A percentile compares a stretch with the other conserved stretches of the same genome.
phyloP scores from a whole-genome alignment of 345 rosid genomes.

The Eucalyptus regnans region DNA sequence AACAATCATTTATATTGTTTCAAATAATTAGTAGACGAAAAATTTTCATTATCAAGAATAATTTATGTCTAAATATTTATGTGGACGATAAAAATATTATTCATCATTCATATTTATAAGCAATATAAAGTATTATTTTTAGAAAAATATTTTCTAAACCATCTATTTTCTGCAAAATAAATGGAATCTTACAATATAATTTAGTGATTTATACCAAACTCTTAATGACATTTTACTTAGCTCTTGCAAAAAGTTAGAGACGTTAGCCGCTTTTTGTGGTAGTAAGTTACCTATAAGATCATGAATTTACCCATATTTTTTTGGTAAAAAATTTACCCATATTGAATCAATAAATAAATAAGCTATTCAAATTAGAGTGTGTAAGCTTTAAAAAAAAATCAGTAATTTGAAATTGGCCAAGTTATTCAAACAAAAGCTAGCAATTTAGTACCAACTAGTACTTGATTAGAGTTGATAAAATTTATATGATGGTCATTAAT shows the following conservation, averaged over 20 bases:
- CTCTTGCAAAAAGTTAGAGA: not conserved
- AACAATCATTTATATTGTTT: not conserved
- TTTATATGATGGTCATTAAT: not conserved
- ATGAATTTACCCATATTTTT: not conserved
- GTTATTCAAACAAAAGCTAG: not conserved
- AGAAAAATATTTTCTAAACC: not conserved
- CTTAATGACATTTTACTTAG: not conserved
- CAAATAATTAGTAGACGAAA: not conserved
- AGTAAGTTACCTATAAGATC: not conserved
- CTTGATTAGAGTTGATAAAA: not conserved
- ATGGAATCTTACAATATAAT: not conserved
- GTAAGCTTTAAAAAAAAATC: not conserved
- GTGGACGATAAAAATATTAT: rapidly evolving
- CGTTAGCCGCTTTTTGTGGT: not conserved
- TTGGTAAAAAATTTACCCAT: not conserved
- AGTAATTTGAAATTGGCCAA: not conserved
- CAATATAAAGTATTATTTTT: not conserved
- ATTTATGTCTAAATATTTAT: not conserved
- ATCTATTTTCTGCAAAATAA: not conserved
- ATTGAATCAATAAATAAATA: not conserved
- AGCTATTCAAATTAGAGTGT: not conserved
- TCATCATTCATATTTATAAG: not conserved
- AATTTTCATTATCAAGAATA: not conserved
- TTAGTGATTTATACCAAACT: not conserved
- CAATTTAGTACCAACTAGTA: not conserved